Conservation (phyloP, 2,329 filamentous ascomycete genomes). For the Trichoderma breve region DNA sequence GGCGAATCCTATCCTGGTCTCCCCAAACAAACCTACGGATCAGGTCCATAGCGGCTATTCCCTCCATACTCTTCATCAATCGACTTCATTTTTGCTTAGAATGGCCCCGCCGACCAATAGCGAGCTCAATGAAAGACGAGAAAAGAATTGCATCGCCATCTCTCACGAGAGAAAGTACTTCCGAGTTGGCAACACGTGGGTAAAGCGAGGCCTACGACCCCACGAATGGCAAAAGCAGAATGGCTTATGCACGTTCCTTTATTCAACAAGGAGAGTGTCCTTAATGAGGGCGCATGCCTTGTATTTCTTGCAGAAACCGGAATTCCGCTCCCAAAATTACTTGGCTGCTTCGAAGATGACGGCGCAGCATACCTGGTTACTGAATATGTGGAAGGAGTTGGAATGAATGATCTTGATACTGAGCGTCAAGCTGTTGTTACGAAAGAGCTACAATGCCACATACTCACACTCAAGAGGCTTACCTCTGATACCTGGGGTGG, state of each 20-base stretch:
- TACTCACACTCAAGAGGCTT: too few relatives aligned
- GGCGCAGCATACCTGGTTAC: not conserved
- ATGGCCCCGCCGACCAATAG: not conserved
- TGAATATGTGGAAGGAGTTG: not conserved
- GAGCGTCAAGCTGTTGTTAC: not conserved
- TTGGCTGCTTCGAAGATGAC: not conserved
- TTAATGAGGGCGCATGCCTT: not conserved
- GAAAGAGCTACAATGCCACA: not conserved
- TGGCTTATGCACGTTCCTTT: not conserved
- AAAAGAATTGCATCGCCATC: not conserved
- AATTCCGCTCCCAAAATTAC: not conserved
- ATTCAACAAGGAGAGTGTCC: not conserved
- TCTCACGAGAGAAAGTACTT: not conserved
- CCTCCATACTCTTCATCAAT: not conserved
- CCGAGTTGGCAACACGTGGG: not conserved
- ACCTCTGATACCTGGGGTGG: not conserved
- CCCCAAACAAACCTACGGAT: too few relatives aligned
- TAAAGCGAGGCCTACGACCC: not conserved
- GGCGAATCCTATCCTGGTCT: too few relatives aligned
- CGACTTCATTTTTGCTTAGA: not conserved
- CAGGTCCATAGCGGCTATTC: too few relatives aligned
- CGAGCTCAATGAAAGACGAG: not conserved
- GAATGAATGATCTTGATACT: not conserved
- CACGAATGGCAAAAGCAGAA: not conserved
- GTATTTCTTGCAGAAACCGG: not conserved